Percentiles rank a stretch among this genome's conserved stretches.
Conservation (phyloP, 1,139 yeast species). For the Suhomyces atakaporum region DNA sequence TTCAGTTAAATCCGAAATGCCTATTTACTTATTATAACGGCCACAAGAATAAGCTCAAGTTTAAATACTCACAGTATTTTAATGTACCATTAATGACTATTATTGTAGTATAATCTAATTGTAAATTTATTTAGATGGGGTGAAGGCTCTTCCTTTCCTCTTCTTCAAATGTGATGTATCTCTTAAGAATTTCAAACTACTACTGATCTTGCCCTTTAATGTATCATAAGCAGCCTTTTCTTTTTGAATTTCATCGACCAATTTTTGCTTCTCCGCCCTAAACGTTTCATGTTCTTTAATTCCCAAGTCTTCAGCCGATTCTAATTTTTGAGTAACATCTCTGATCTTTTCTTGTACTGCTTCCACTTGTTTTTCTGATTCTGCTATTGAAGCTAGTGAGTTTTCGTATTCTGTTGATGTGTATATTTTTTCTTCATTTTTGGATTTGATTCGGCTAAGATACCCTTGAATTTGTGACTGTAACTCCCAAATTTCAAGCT, state of each 20-base stretch:
- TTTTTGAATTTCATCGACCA: slow-evolving; percentile 26
- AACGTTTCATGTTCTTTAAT: slow-evolving; percentile 26
- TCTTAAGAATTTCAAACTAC: slow-evolving; percentile 37
- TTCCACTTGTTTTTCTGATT: slow-evolving; percentile 46
- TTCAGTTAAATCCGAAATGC: slow-evolving; percentile 71
- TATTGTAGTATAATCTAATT: neutral
- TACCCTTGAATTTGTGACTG: slow-evolving; percentile 40
- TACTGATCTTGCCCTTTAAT: slow-evolving; percentile 34
- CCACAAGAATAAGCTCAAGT: neutral
- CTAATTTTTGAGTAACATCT: slow-evolving; percentile 32
- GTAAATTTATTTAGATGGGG: slow-evolving; percentile 27
- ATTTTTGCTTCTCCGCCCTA: slow-evolving; percentile 23
- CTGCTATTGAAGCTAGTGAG: slow-evolving; percentile 57
- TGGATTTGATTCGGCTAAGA: slow-evolving; percentile 37
- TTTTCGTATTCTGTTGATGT: slow-evolving; percentile 65
- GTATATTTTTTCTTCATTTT: slow-evolving; percentile 60
- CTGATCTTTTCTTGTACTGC: slow-evolving; percentile 31
- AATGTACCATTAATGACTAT: neutral
- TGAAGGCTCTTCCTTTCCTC: slow-evolving; percentile 43
- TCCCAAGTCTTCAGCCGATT: slow-evolving; percentile 26
- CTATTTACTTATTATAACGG: slow-evolving; percentile 57
- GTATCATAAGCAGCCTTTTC: slow-evolving; percentile 28
- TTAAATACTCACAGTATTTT: neutral
- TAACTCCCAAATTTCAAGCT: slow-evolving; percentile 42
- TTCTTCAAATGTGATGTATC: slow-evolving; percentile 49